Base-by-base conservation (phyloP, 441 rosid species). In the Geranium incanum region DNA sequence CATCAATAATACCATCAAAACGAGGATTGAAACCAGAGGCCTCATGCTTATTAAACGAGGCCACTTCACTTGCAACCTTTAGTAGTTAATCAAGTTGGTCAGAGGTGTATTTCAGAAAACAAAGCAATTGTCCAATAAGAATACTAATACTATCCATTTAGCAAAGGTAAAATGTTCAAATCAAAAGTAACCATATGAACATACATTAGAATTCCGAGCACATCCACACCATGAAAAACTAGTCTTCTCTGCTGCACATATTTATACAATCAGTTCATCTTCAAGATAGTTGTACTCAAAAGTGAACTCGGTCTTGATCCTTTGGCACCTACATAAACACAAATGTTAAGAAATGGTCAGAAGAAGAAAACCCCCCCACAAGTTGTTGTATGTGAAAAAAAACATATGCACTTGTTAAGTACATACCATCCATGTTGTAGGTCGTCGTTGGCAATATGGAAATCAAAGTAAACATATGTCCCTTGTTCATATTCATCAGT, bases 401-500 rank as follows among this genome's bases (percentile, higher is more conserved):
- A 62, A 19, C 19, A 0, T 16, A 3, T 23, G 12, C 37, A 28
- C 33, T 28, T 28, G 33, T 28, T 28, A 28, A 28, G 33, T 28
- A 70, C 85, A 72, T 89, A 91, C 95, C 98, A 95, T 87, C 99
- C 97, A 66, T 88, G 90, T 64, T 86, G 92, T 59, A 67, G 84
- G 70, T 95, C 97, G 48, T 88, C 98, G 71, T 84, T 85, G 15
- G 92, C 90, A 60, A 91, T 82, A 70, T 95, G 98, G 77, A 89
- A 96, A 85, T 96, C 97, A 21, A 96, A 96, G 82, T 93, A 93
- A 19, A 91, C 97, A 75, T 91, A 96, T 1, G 96, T 90, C 72
- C 99, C 99, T 81, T 90, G 96, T 80, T 96, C 98, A 77, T 75
- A 96, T 81, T 93, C 98, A 77, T 93, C 98, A 0, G 97, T 96